Conservation (phyloP, 345 rosid genomes). For the Leavenworthia alabamica region DNA sequence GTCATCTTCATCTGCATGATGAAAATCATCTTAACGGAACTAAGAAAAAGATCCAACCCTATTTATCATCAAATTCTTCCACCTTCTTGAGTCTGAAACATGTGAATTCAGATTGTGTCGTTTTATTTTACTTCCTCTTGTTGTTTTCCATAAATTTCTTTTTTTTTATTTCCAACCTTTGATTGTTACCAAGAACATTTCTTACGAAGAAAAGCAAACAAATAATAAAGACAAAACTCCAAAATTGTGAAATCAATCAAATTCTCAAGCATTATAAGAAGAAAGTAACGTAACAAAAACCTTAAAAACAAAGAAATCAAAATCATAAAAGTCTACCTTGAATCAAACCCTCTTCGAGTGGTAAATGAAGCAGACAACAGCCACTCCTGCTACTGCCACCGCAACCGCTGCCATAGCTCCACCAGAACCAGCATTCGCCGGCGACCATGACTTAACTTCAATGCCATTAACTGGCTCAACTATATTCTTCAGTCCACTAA, state of each 20-base stretch:
- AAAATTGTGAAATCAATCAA: conserved; percentile 7
- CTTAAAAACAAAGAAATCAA: neutral
- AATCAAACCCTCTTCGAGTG: conserved; percentile 39
- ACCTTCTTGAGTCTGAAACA: too few relatives aligned
- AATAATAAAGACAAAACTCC: too few relatives aligned
- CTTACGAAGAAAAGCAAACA: conserved; percentile 2
- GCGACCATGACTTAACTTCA: conserved; percentile 22
- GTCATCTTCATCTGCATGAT: too few relatives aligned
- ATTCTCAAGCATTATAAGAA: conserved; percentile 16
- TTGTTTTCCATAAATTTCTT: too few relatives aligned
- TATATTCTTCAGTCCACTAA: conserved; percentile 43
- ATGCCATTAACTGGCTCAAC: conserved; percentile 37
- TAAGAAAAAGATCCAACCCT: too few relatives aligned
- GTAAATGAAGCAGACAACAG: conserved; percentile 42
- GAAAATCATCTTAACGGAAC: too few relatives aligned
- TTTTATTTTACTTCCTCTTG: too few relatives aligned
- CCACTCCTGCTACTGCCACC: conserved; percentile 40
- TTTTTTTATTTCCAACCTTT: too few relatives aligned
- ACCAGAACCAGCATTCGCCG: conserved; percentile 36
- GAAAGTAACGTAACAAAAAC: neutral
- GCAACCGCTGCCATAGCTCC: conserved; percentile 46
- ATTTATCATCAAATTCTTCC: too few relatives aligned
- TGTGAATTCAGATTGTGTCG: too few relatives aligned
- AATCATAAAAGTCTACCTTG: too few relatives aligned
- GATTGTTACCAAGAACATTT: conserved; percentile 14